Evolutionary conservation across 1,284 basidiomycete species (phyloP).

Genomic region (Sporisorium reilianum): DNA sequence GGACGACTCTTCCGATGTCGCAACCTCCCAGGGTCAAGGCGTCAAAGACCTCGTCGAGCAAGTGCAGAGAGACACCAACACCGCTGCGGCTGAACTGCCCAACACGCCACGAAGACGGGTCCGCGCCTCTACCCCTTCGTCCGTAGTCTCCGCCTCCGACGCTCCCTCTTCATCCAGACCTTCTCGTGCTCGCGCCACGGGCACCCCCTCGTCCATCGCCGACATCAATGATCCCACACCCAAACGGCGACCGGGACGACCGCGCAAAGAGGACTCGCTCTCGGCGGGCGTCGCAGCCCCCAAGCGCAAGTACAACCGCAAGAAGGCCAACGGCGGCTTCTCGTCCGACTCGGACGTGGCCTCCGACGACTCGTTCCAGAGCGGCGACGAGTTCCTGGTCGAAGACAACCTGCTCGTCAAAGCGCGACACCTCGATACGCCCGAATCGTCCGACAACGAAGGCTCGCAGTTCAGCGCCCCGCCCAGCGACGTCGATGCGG

Average conservation of each 20-base stretch:
- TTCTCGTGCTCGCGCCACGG: constrained; percentile 13
- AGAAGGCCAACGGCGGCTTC: constrained; percentile 31
- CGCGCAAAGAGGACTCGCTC: constrained; percentile 41
- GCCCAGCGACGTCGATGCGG: constrained; percentile 11
- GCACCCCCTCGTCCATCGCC: constrained; percentile 20
- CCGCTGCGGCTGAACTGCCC: not conserved
- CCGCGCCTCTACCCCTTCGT: constrained; percentile 25
- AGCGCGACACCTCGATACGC: constrained; percentile 41
- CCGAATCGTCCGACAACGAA: constrained; percentile 43
- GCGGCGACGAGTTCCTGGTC: constrained; percentile 45
- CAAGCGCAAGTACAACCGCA: constrained; percentile 29
- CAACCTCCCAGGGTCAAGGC: constrained; percentile 40
- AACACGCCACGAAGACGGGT: constrained; percentile 1
- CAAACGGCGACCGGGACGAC: constrained; percentile 39
- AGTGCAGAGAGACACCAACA: constrained; percentile 20
- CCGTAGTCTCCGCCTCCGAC: constrained; percentile 20
- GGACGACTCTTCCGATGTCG: constrained; percentile 45
- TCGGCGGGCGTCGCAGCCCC: constrained; percentile 35
- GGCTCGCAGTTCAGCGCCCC: constrained; percentile 39
- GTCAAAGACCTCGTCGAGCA: constrained; percentile 53
- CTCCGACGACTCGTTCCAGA: constrained; percentile 51
- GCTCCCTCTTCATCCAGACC: constrained; percentile 3
- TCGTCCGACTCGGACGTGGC: constrained; percentile 41
- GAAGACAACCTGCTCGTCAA: constrained; percentile 50
- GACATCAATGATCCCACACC: constrained; percentile 25